Evolutionary conservation across 192 early-diverging fungal genomes (phyloP).

Genomic region (Umbelopsis ramanniana): DNA sequence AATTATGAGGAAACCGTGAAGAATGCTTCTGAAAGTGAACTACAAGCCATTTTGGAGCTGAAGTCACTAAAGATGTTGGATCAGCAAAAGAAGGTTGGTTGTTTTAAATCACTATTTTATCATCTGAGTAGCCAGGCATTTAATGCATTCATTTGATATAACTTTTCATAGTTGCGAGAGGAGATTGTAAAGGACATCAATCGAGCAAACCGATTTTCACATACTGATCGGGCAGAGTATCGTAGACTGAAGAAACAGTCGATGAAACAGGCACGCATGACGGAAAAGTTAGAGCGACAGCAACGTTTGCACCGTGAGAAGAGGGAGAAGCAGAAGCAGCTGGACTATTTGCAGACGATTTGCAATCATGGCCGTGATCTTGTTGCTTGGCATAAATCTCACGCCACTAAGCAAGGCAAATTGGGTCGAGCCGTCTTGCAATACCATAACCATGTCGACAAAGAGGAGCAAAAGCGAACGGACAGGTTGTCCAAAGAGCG

Average conservation of each 20-base stretch:
- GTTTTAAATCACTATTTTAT: background rate
- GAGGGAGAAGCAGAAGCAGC: slow-evolving; percentile 80
- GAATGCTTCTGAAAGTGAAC: slow-evolving; percentile 57
- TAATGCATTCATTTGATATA: too few relatives aligned
- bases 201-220: slow-evolving; percentile 75
- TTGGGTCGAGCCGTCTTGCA: slow-evolving; percentile 78
- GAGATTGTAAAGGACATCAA: slow-evolving; percentile 76
- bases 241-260: slow-evolving; percentile 82
- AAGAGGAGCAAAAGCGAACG: slow-evolving; percentile 90
- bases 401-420: slow-evolving; percentile 69
- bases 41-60: slow-evolving; percentile 83
- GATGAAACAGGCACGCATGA: slow-evolving; percentile 79
- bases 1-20: slow-evolving; percentile 42
- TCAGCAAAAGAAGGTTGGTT: slow-evolving; percentile 69
- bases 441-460: slow-evolving; percentile 81
- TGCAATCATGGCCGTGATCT: slow-evolving; percentile 75
- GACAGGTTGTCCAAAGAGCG: slow-evolving; percentile 89
- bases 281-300: slow-evolving; percentile 89
- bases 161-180: slow-evolving; percentile 56
- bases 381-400: slow-evolving; percentile 70
- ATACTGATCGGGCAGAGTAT: slow-evolving; percentile 77
- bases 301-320: slow-evolving; percentile 88
- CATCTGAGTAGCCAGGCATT: background rate
- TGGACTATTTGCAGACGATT: slow-evolving; percentile 80
- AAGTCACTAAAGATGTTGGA: slow-evolving; percentile 80